Evolutionary conservation across 2,329 filamentous ascomycete species (phyloP), one percentile per base, ranked within the genome.

Genomic region (Clarireedia paspali): DNA sequence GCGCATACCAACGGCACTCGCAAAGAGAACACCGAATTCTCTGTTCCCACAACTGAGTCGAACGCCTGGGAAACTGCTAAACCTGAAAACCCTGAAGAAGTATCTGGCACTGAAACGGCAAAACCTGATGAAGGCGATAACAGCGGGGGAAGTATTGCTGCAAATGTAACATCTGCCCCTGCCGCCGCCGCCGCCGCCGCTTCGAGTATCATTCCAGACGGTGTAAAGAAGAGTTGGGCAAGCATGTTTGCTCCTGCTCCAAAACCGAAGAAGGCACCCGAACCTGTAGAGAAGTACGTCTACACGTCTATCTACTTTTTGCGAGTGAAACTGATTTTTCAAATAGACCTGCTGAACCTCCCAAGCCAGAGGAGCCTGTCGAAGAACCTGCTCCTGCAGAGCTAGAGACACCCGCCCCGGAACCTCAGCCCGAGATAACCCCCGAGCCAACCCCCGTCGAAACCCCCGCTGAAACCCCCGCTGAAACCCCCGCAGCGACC

Each of bases 21-120:
- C 64, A 83, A 81, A 75, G 80, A 81, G 62, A 75, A 68, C 63
- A 72, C 74, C 60, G 77, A 72, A 64, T 74, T 80, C 61, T 87
- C 85, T 57, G 76, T 88, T 57, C 85, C 87, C 45, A 88, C 87
- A 59, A 80, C 83, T 60, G 87, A 91, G 67, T 86, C 86, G 14
- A 70, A 74, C 58, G 82, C 80, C 58, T 88, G 83, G 83, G 80
- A 77, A 59, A 70, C 76, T 38, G 71, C 74, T 59, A 66, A 72
- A 38, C 71, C 74, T 59, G 69, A 71, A 51, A 36, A 27, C 6
- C 6, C 12, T 6, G 14, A 20, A 46, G 42, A 44, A 34, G 42
- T 49, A 3, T 23, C 42, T 26, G 20, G 42, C 26, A 9, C 4
- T 34, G 55, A 56, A 51, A 14, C 68, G 54, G 70, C 74, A 56